Conservation (phyloP, 1,139 yeast genomes). For the Groenewaldozyma auringiensis region DNA sequence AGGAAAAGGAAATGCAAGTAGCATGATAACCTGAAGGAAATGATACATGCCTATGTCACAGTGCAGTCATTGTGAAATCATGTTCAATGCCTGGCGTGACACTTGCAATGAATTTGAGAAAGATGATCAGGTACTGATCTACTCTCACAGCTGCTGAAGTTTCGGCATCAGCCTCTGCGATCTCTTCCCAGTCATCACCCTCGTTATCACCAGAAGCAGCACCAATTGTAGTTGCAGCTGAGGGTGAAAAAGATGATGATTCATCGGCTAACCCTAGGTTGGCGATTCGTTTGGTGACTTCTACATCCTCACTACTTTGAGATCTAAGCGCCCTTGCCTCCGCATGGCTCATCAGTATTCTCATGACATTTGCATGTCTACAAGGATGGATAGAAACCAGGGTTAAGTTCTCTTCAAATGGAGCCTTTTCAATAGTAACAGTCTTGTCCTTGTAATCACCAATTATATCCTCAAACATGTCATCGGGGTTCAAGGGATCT, state of each 20-base stretch:
- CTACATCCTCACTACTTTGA: slow-evolving; percentile 18
- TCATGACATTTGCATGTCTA: slow-evolving; percentile 91
- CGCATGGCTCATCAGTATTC: slow-evolving; percentile 66
- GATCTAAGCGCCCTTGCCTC: slow-evolving; percentile 33
- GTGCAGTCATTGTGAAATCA: slow-evolving; percentile 92
- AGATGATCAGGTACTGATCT: slow-evolving; percentile 83
- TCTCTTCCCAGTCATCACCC: slow-evolving; percentile 35
- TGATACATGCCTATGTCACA: no score
- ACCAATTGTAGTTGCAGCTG: slow-evolving; percentile 31
- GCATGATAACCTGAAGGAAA: no score
- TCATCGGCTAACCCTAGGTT: slow-evolving; percentile 39
- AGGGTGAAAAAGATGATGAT: slow-evolving; percentile 7
- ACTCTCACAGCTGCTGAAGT: slow-evolving; percentile 51
- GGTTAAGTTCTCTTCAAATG: slow-evolving; percentile 70
- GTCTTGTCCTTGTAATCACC: slow-evolving; percentile 92
- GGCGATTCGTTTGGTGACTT: slow-evolving; percentile 34
- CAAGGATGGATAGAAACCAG: slow-evolving; percentile 95
- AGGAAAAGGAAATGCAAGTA: no score
- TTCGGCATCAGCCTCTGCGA: slow-evolving; percentile 29
- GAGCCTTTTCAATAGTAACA: slow-evolving; percentile 90
- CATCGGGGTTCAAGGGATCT: slow-evolving; percentile 73
- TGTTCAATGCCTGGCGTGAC: slow-evolving; percentile 97
- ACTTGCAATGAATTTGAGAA: slow-evolving; percentile 88
- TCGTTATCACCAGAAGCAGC: slow-evolving; percentile 22
- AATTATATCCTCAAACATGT: slow-evolving; percentile 92